Evolutionary conservation across 371 early-diverging fungal species (phyloP).

Genomic region (Apophysomyces trapeziformis): DNA sequence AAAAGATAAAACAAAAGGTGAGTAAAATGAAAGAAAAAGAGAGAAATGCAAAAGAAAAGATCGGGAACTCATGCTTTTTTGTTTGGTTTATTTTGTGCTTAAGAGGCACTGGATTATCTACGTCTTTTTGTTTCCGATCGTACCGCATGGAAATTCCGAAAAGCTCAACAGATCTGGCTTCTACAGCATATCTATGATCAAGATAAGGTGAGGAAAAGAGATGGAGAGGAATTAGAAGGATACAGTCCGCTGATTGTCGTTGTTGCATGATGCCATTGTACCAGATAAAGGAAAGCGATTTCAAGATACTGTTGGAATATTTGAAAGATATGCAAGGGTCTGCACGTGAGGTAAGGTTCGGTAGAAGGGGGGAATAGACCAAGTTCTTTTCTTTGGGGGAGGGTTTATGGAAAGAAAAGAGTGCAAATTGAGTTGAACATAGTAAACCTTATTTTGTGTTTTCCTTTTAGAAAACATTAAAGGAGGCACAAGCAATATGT

Average conservation of each 20-base stretch:
- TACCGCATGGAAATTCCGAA: constrained; percentile 65
- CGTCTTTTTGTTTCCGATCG: constrained; percentile 34
- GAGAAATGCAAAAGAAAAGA: constrained; percentile 12
- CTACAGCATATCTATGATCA: constrained; percentile 58
- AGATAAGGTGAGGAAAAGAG: constrained; percentile 16
- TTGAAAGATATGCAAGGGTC: constrained; percentile 46
- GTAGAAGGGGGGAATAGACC: not conserved
- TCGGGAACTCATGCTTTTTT: not conserved
- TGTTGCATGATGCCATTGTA: not conserved
- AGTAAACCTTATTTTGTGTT: too few relatives aligned
- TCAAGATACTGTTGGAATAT: constrained; percentile 40
- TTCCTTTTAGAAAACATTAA: constrained; percentile 29
- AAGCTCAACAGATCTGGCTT: constrained; percentile 66
- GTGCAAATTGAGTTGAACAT: not conserved
- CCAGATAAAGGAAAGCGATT: constrained; percentile 35
- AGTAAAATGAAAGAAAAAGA: constrained; percentile 19
- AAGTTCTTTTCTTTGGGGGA: too few relatives aligned
- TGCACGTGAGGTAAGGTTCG: constrained; percentile 42
- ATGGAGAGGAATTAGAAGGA: not conserved
- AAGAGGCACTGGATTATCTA: constrained; percentile 38
- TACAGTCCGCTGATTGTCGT: too few relatives aligned
- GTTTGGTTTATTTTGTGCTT: not conserved
- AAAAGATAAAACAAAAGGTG: constrained; percentile 17
- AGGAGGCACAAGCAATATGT: constrained; percentile 36
- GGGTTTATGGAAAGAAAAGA: not conserved